phyloP scores from a whole-genome alignment of 495 filamentous ascomycete species.

The Podospora bellae-mahoneyi region DNA sequence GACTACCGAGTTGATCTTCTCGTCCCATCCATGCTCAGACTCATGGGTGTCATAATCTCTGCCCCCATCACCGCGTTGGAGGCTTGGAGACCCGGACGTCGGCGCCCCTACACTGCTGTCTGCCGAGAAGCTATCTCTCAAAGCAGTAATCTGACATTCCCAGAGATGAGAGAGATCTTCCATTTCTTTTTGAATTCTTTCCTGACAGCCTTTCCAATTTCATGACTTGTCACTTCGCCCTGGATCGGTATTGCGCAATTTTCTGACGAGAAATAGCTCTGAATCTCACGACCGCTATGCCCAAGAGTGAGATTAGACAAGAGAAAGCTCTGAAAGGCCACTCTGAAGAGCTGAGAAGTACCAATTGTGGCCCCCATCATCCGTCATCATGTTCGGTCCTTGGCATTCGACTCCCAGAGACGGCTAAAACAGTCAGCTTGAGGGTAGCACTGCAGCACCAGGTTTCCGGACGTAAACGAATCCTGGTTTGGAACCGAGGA shows the following conservation, averaged over 20 bases:
- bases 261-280: not conserved
- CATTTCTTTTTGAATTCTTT: not conserved
- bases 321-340: constrained; percentile 6
- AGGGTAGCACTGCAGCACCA: constrained; percentile 19
- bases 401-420: not conserved
- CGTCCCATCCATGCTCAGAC: constrained; percentile 20
- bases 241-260: not conserved
- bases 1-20: constrained; percentile 25
- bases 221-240: not conserved
- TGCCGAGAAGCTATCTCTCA: constrained; percentile 19
- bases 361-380: not conserved
- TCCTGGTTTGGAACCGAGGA: constrained; percentile 6
- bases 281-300: not conserved
- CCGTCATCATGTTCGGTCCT: not conserved
- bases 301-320: not conserved
- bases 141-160: constrained; percentile 20
- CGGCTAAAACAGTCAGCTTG: constrained; percentile 22
- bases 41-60: not conserved
- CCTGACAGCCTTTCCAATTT: not conserved
- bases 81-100: constrained; percentile 9
- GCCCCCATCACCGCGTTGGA: not conserved
- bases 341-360: not conserved
- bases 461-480: constrained; percentile 8
- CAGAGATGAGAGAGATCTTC: constrained; percentile 22
- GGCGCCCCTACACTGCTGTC: constrained; percentile 16